A percentile compares a stretch with the other conserved stretches of the same genome.
Evolutionary conservation across 179 eudicot genomes (phyloP).

Genomic region (Beta macrorhiza): DNA sequence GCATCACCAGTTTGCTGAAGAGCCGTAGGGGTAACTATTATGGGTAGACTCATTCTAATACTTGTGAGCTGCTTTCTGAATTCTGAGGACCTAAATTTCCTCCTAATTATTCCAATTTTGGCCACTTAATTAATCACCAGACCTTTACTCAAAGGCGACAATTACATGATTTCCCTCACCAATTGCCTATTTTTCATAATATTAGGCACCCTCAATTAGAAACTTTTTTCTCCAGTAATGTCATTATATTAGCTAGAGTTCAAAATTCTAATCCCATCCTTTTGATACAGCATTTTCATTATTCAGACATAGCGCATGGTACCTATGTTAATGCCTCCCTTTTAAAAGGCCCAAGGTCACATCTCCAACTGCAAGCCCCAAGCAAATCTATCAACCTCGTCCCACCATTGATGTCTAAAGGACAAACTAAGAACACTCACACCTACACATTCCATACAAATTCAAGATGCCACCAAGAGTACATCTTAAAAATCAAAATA

Average conservation of each 20-base stretch:
- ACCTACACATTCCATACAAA: neutral
- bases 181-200: neutral
- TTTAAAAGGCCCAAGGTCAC: neutral
- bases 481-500: neutral
- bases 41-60: too few relatives aligned
- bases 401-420: neutral
- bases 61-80: too few relatives aligned
- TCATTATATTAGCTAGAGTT: neutral
- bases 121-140: too few relatives aligned
- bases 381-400: neutral
- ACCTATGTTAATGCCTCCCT: neutral
- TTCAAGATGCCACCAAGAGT: neutral
- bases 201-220: neutral
- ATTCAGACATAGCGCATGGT: neutral
- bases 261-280: neutral
- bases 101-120: too few relatives aligned
- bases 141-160: too few relatives aligned
- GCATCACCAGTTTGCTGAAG: too few relatives aligned
- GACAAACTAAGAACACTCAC: neutral
- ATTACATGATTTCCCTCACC: too few relatives aligned
- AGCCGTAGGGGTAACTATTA: too few relatives aligned
- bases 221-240: neutral
- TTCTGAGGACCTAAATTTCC: too few relatives aligned
- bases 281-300: neutral
- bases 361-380: neutral